Base-by-base conservation (phyloP, 768 basidiomycete species). In the Kwoniella dejecticola region DNA sequence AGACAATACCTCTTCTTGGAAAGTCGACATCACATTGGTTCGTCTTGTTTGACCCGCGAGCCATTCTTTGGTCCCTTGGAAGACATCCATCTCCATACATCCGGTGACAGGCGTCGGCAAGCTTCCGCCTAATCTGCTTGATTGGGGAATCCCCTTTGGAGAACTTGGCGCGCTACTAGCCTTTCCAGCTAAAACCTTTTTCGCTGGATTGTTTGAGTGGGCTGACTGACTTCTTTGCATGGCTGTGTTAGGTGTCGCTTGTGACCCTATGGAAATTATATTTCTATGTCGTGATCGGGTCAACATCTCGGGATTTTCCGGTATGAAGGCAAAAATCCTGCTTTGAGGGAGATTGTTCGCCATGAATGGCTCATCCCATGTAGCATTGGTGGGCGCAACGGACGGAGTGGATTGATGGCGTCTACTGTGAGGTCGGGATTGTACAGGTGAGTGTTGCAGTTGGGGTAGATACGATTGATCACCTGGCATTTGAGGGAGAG, bases 401-500 rank as follows among this genome's bases (percentile, higher is more conserved):
- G 41, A 45, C 3, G 54, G 36, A 3, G 44, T 45, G 41, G 54
- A 45, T 45, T 46, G 42, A 17, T 45, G 54, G 30, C 48, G 30
- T 50, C 48, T 30, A 30, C n/a, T 5, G 1, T 13, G 11, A 10
- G 3, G 31, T 24, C 10, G 30, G 19, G 48, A 30, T 5, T 31
- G 44, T 13, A 21, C 1, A 21, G 54, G 27, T 2, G 11, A 3
- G 24, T 27, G 41, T 23, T 56, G 54, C 15, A 24, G 19, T 33
- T 56, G 54, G 11, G 54, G 54, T 8, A 56, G 27, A 21, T 45
- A 56, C 10, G 54, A 38, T 45, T 33, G 42, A 17, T 29, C 42
- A n/a, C 29, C 21, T 19, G 41, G 54, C 54, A 56, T 56, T 56
- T 56, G 54, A 1, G 54, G 54, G 10, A 56, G 54, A 27, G 41